These are phyloP conservation scores for Alternaria ventricosa DNA, from an alignment of 2,329 filamentous ascomycete species.

Conservation along the genomic window DNA sequence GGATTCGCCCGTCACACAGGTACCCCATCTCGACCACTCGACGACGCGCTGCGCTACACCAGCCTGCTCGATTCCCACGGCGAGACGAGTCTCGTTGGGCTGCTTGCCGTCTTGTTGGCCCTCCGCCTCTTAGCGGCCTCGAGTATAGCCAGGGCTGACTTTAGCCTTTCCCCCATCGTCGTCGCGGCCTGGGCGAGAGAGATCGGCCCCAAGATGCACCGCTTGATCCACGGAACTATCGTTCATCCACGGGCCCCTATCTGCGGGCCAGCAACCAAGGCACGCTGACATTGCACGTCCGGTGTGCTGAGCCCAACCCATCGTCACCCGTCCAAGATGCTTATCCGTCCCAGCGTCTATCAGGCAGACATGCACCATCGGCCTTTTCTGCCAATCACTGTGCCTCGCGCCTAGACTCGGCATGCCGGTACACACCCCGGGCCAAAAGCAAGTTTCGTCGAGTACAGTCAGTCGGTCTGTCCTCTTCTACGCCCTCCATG, in stretches of 20 bases:
- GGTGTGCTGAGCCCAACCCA: conserved; percentile 2
- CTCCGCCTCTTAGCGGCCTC: conserved; percentile 1
- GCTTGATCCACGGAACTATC: conserved; percentile 21
- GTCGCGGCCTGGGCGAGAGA: conserved; percentile 16
- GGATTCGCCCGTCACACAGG: conserved; percentile 24
- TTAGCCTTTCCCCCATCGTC: conserved; percentile 5
- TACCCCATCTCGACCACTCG: conserved; percentile 10
- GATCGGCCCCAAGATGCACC: conserved; percentile 15
- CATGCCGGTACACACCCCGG: conserved; percentile 21
- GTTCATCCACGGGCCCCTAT: conserved; percentile 15
- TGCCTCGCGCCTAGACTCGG: conserved; percentile 9
- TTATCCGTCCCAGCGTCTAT: conserved; percentile 15
- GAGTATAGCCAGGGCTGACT: conserved; percentile 5
- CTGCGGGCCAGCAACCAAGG: neutral
- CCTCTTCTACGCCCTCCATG: neutral
- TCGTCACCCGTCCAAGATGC: neutral
- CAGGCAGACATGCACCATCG: conserved; percentile 20
- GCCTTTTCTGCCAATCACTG: conserved; percentile 21
- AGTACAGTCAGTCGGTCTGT: neutral
- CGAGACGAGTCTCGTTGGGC: neutral
- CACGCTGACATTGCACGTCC: neutral
- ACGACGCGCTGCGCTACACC: neutral
- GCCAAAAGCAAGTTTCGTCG: conserved; percentile 19
- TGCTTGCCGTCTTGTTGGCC: neutral
- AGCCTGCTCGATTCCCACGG: neutral